phyloP scores from a whole-genome alignment of 371 early-diverging fungal genomes.

The Mucor indicus region DNA sequence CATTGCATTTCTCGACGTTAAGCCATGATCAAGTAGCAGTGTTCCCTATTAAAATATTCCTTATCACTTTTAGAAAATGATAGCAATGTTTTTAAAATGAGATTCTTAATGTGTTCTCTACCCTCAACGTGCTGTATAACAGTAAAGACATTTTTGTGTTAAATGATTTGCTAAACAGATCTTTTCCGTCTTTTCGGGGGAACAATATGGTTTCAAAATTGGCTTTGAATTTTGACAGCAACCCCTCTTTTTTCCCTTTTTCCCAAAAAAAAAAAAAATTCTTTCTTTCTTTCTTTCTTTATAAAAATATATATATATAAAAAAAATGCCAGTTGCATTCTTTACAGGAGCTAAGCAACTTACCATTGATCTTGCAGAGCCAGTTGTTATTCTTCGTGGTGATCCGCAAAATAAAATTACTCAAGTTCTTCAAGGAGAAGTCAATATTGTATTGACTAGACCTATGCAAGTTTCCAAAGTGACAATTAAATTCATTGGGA shows the following conservation, averaged over 20 bases:
- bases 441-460: constrained; percentile 34
- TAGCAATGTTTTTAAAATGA: constrained; percentile 7
- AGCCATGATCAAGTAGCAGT: neutral
- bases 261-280: neutral
- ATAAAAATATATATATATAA: neutral
- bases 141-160: neutral
- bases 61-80: constrained; percentile 8
- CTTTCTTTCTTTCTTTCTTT: no score
- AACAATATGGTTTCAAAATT: no score
- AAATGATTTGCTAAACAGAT: neutral
- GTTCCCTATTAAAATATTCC: constrained; percentile 5
- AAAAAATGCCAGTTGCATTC: constrained; percentile 19
- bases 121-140: neutral
- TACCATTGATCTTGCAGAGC: constrained; percentile 46
- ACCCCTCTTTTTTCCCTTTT: neutral
- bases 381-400: constrained; percentile 42
- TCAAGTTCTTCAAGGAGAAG: constrained; percentile 41
- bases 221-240: neutral
- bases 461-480: constrained; percentile 31
- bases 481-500: constrained; percentile 36
- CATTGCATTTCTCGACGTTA: no score
- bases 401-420: constrained; percentile 26
- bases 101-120: neutral
- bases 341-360: constrained; percentile 39
- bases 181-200: neutral